Evolutionary conservation across 805 yeast genomes (phyloP).

Genomic region (Hanseniaspora guilliermondii): DNA sequence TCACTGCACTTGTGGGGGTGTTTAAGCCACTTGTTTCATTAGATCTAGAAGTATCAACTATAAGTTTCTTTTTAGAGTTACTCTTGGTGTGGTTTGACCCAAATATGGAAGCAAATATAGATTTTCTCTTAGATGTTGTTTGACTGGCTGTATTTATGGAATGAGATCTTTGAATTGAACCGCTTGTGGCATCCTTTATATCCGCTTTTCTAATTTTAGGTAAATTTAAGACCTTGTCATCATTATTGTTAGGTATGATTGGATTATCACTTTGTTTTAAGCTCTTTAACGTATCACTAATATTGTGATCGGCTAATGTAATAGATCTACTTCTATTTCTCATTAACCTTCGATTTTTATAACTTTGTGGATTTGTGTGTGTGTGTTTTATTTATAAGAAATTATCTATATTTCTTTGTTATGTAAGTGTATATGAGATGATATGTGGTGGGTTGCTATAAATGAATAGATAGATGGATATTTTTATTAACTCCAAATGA

Average conservation of each 20-base stretch:
- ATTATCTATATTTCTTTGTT: background rate
- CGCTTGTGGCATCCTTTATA: constrained; percentile 1
- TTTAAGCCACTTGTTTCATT: background rate
- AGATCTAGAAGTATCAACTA: background rate
- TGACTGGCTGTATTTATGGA: constrained; percentile 11
- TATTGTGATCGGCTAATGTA: constrained; percentile 3
- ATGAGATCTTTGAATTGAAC: constrained; percentile 7
- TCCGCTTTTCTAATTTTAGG: background rate
- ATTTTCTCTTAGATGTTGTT: constrained; percentile 7
- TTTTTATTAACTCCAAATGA: background rate
- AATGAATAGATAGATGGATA: background rate
- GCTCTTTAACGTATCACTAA: background rate
- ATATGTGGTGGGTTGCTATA: background rate
- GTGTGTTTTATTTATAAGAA: too few relatives aligned
- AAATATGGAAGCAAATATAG: constrained; percentile 3
- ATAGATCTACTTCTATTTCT: constrained; percentile 12
- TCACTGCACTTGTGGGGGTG: background rate
- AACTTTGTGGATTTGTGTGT: too few relatives aligned
- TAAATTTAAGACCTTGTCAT: background rate
- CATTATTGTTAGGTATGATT: background rate
- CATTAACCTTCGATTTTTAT: background rate
- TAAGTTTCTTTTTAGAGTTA: background rate
- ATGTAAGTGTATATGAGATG: background rate
- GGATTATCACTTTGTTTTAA: background rate
- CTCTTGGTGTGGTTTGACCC: background rate